phyloP scores from a whole-genome alignment of 208 protist genomes.

The Leishmania braziliensis region DNA sequence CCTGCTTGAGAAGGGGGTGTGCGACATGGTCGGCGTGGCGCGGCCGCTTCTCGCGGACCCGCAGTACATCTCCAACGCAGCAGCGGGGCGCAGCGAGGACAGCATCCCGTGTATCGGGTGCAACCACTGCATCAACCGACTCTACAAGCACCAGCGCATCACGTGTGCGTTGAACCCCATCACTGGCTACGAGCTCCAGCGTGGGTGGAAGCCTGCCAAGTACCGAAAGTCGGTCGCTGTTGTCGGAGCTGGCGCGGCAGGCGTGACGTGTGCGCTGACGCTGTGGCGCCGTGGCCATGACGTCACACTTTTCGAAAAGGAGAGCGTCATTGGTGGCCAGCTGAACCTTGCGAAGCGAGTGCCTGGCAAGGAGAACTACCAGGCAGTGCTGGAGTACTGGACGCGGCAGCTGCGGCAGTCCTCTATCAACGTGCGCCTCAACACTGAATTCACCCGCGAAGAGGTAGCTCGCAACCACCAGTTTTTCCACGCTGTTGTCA shows the following conservation, averaged over 20 bases:
- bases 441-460: slow-evolving; percentile 77
- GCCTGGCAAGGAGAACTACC: slow-evolving; percentile 93
- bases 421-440: slow-evolving; percentile 75
- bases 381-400: slow-evolving; percentile 92
- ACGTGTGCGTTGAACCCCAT: slow-evolving; percentile 94
- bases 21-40: slow-evolving; percentile 92
- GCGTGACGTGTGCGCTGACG: slow-evolving; percentile 88
- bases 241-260: slow-evolving; percentile 91
- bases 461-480: slow-evolving; percentile 81
- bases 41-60: slow-evolving; percentile 91
- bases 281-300: slow-evolving; percentile 91
- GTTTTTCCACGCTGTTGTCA: slow-evolving; percentile 83
- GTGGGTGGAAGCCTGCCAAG: slow-evolving; percentile 52
- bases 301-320: slow-evolving; percentile 90
- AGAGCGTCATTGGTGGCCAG: slow-evolving; percentile 86
- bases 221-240: slow-evolving; percentile 85
- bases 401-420: slow-evolving; percentile 76
- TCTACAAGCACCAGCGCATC: slow-evolving; percentile 87
- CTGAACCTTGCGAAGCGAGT: slow-evolving; percentile 94
- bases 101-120: slow-evolving; percentile 95
- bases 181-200: slow-evolving; percentile 88
- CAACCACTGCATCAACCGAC: slow-evolving; percentile 95
- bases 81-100: slow-evolving; percentile 50
- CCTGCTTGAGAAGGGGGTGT: slow-evolving; percentile 66
- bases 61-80: slow-evolving; percentile 88